Evolutionary conservation across 2,329 filamentous ascomycete species (phyloP), one percentile per base, ranked within the genome.

Genomic region (Verticillium tricorpus): DNA sequence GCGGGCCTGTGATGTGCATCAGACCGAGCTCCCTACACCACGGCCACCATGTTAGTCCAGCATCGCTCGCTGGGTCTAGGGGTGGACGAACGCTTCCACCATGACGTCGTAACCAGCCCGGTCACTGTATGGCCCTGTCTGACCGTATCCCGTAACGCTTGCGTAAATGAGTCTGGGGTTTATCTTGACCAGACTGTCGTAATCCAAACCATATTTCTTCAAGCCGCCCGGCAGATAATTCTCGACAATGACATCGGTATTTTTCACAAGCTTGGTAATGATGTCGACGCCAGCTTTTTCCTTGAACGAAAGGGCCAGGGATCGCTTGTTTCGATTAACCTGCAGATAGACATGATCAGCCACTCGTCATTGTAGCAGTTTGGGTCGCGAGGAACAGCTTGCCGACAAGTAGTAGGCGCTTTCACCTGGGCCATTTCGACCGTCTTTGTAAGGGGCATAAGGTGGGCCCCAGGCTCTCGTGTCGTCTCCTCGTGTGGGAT

Each of bases 381-480:
- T n/a, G 2, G 15, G n/a, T 19, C 39, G 83, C 78, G 12, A 86
- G 84, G 6, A 17, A 40, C 0, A 61, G 50, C 82, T 65, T 82
- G 97, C 95, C 58, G 89, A 88, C 34, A 99, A 80, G 70, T 96
- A 99, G 73, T 99, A 99, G 12, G 95, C 95, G 65, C 92, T 95
- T 75, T 99, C 95, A 28, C 95, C 95, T 1, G 91, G 89, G 0
- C 92, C 90, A 74, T 69, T 81, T n/a, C 86, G 83, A 2, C 80
- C 85, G 35, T 85, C 73, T 64, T 83, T 85, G 73, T 96, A 96
- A 59, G 85, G 80, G 9, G 95, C 95, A 74, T 95, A 99, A 1
- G 95, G 95, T 31, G 95, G 95, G 0, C 95, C 95, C 95, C 95
- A 99, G 58, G 93, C 93, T 70, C 95, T 82, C 11, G 95, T 99